phyloP scores from a whole-genome alignment of 208 protist genomes.

The Leishmania gerbilli region DNA sequence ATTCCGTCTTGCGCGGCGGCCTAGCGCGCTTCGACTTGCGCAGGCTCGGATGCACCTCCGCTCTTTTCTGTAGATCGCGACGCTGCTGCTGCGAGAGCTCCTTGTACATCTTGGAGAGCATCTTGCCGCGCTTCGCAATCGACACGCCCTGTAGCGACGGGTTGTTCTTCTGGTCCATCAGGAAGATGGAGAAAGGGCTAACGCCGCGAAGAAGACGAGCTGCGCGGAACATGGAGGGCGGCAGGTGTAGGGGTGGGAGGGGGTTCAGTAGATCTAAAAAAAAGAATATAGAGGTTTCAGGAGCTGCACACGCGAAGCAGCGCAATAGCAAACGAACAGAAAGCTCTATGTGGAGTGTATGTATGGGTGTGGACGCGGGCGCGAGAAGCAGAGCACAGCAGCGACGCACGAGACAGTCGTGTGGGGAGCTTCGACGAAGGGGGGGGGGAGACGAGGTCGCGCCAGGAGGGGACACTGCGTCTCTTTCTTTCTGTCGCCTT shows the following conservation, averaged over 20 bases:
- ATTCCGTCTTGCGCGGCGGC: slow-evolving; percentile 36
- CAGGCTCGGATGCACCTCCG: slow-evolving; percentile 58
- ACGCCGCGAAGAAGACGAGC: slow-evolving; percentile 56
- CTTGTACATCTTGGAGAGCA: slow-evolving; percentile 89
- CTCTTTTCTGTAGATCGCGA: slow-evolving; percentile 61
- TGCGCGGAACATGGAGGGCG: slow-evolving; percentile 60
- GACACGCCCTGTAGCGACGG: slow-evolving; percentile 66
- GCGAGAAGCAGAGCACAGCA: not conserved
- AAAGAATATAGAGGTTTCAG: not conserved
- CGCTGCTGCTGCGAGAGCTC: slow-evolving; percentile 57
- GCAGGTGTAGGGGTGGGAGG: not conserved
- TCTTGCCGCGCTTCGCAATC: slow-evolving; percentile 60
- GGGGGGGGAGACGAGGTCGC: not conserved
- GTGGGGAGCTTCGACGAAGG: not conserved
- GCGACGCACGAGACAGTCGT: not conserved
- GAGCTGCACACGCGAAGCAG: not conserved
- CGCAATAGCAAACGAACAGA: not conserved
- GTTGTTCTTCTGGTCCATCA: slow-evolving; percentile 91
- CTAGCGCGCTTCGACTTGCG: slow-evolving; percentile 29
- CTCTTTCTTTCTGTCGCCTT: not conserved
- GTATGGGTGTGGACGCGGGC: not conserved
- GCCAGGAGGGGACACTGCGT: not conserved
- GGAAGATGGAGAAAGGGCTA: slow-evolving; percentile 87
- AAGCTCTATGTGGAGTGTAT: not conserved
- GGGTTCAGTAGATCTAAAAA: slow-evolving; percentile 1